These are phyloP conservation scores for Mycena citricolor DNA, from an alignment of 1,284 basidiomycete genomes.

Conservation along the genomic window DNA sequence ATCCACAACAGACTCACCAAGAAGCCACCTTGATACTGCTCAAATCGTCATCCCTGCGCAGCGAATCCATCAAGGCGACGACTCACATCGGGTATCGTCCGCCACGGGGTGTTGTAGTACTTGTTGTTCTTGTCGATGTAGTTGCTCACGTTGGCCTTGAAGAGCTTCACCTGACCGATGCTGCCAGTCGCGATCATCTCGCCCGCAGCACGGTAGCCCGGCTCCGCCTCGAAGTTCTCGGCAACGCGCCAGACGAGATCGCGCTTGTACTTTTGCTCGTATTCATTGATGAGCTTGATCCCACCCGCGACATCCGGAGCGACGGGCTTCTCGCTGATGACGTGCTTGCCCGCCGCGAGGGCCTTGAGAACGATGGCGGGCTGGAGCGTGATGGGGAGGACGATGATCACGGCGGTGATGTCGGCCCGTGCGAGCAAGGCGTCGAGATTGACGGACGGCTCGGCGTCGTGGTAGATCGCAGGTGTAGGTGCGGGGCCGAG, in stretches of 20 bases:
- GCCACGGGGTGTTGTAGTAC: constrained; percentile 82
- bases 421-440: constrained; percentile 64
- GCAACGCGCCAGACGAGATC: constrained; percentile 84
- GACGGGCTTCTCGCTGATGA: constrained; percentile 86
- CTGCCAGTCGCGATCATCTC: constrained; percentile 54
- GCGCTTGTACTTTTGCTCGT: constrained; percentile 65
- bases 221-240: constrained; percentile 80
- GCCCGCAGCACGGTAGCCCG: constrained; percentile 52
- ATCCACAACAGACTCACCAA: constrained; percentile 45
- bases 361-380: constrained; percentile 64
- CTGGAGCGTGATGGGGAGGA: constrained; percentile 75
- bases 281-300: constrained; percentile 61
- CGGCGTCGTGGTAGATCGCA: constrained; percentile 57
- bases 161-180: constrained; percentile 65
- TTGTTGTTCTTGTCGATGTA: constrained; percentile 62
- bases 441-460: constrained; percentile 50
- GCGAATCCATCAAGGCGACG: constrained; percentile 1
- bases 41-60: constrained; percentile 8
- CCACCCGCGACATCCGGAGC: constrained; percentile 68
- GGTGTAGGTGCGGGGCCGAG: constrained; percentile 43
- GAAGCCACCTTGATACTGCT: constrained; percentile 82
- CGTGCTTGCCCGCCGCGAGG: constrained; percentile 77
- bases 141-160: constrained; percentile 55
- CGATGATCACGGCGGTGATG: constrained; percentile 72
- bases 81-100: constrained; percentile 76